These are phyloP conservation scores for Aspergillus bombycis DNA, from an alignment of 2,329 filamentous ascomycete genomes.

Conservation along the genomic window DNA sequence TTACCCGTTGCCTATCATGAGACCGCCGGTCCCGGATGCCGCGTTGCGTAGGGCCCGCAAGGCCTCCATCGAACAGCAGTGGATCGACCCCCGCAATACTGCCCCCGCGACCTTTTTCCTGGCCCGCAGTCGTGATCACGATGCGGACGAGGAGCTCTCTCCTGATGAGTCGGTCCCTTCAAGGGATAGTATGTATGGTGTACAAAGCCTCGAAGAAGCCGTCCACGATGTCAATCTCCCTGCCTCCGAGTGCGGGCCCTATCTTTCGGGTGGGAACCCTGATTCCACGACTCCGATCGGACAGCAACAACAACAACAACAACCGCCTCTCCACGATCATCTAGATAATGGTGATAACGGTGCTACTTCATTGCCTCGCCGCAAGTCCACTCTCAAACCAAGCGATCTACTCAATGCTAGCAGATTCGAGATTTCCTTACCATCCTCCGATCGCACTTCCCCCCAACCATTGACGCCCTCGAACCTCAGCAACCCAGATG, in stretches of 20 bases:
- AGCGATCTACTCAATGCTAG: conserved; percentile 22
- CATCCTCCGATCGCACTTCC: conserved; percentile 27
- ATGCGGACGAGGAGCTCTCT: conserved; percentile 34
- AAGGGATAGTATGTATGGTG: conserved; percentile 56
- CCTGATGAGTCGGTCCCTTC: conserved; percentile 31
- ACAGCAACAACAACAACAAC: conserved; percentile 24
- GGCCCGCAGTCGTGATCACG: conserved; percentile 53
- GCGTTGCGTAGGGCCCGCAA: conserved; percentile 39
- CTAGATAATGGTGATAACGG: conserved; percentile 28
- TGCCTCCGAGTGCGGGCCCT: conserved; percentile 14
- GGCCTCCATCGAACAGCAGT: conserved; percentile 37
- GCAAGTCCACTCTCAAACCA: conserved; percentile 37
- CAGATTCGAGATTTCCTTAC: conserved; percentile 22
- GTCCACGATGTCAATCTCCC: conserved; percentile 43
- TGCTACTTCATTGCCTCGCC: conserved; percentile 27
- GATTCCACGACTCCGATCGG: conserved; percentile 14
- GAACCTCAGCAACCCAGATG: conserved; percentile 49
- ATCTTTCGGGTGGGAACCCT: neutral
- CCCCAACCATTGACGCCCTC: conserved; percentile 54
- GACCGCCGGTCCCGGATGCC: conserved; percentile 40
- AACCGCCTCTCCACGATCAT: conserved; percentile 1
- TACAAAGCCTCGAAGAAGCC: conserved; percentile 60
- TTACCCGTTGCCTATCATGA: conserved; percentile 35
- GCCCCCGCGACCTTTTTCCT: conserved; percentile 64
- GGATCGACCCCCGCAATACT: conserved; percentile 41